These are phyloP conservation scores for Boletus speciosus DNA, from an alignment of 768 basidiomycete species.

Conservation along the genomic window DNA sequence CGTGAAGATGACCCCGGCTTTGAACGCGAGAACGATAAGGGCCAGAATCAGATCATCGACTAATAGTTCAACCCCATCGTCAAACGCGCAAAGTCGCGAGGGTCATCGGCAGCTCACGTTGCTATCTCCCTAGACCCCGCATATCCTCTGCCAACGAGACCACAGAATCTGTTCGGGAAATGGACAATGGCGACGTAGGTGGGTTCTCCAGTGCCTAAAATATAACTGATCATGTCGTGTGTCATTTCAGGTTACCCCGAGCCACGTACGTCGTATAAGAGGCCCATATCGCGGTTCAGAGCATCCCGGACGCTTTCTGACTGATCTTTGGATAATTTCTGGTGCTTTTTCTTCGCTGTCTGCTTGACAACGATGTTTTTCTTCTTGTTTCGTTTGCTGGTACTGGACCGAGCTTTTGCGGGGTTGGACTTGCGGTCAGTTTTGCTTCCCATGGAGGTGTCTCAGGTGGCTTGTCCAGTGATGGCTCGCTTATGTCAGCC, in stretches of 20 bases:
- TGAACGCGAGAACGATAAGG: not conserved
- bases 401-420: slow-evolving; percentile 6
- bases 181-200: not conserved
- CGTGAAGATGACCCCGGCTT: not conserved
- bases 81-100: not conserved
- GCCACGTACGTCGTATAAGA: slow-evolving; percentile 25
- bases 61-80: not conserved
- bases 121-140: slow-evolving; percentile 18
- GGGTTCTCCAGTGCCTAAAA: slow-evolving; percentile 14
- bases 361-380: slow-evolving; percentile 7
- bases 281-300: slow-evolving; percentile 24
- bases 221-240: not conserved
- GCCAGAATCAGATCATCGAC: not conserved
- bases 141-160: slow-evolving; percentile 18
- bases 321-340: slow-evolving; percentile 21
- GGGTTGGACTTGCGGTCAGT: not conserved
- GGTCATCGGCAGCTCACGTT: not conserved
- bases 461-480: not conserved
- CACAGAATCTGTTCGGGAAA: slow-evolving; percentile 4
- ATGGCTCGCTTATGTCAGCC: slow-evolving; percentile 15
- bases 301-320: slow-evolving; percentile 25
- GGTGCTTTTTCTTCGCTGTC: slow-evolving; percentile 20
- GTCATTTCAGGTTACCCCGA: not conserved
- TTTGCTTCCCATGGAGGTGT: not conserved
- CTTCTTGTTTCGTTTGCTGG: slow-evolving; percentile 8